Conservation (phyloP, 2,329 filamentous ascomycete genomes). For the Penicillium vulpinum region DNA sequence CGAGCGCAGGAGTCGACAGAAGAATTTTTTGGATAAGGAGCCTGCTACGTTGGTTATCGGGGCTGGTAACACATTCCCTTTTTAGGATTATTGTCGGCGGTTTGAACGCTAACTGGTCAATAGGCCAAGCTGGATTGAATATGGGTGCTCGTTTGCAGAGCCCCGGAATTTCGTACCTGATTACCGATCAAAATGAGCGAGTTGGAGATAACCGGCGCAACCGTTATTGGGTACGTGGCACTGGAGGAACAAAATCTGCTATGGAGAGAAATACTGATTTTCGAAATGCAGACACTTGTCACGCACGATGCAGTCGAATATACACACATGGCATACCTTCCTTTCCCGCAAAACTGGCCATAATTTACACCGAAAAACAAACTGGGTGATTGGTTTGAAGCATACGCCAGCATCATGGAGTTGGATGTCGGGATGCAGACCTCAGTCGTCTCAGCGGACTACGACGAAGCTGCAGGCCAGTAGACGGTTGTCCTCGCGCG, state of each 20-base stretch:
- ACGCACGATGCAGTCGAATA: slow-evolving; percentile 45
- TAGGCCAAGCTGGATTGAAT: slow-evolving; percentile 47
- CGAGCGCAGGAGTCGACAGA: slow-evolving; percentile 34
- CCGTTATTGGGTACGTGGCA: slow-evolving; percentile 45
- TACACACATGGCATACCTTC: slow-evolving; percentile 41
- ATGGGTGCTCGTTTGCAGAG: slow-evolving; percentile 45
- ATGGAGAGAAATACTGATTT: neutral
- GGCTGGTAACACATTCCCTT: slow-evolving; percentile 29
- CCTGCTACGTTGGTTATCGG: slow-evolving; percentile 46
- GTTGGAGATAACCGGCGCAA: slow-evolving; percentile 54
- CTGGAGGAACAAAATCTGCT: too few species aligned
- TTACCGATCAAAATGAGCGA: slow-evolving; percentile 48
- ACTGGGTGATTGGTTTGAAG: slow-evolving; percentile 51
- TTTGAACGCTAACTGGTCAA: neutral
- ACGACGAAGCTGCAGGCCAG: slow-evolving; percentile 37
- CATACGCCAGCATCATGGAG: slow-evolving; percentile 51
- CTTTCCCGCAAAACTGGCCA: slow-evolving; percentile 46
- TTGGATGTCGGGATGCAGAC: slow-evolving; percentile 50
- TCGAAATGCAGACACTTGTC: slow-evolving; percentile 17
- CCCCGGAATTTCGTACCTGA: slow-evolving; percentile 41
- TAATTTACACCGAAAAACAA: slow-evolving; percentile 50
- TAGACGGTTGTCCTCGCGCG: slow-evolving; percentile 42
- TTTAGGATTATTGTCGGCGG: neutral
- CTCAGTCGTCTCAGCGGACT: slow-evolving; percentile 41
- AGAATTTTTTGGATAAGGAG: slow-evolving; percentile 39